Evolutionary conservation across 139 green algal species (phyloP), one percentile per base, ranked within the genome.

Genomic region (Coelastrella sp.): DNA sequence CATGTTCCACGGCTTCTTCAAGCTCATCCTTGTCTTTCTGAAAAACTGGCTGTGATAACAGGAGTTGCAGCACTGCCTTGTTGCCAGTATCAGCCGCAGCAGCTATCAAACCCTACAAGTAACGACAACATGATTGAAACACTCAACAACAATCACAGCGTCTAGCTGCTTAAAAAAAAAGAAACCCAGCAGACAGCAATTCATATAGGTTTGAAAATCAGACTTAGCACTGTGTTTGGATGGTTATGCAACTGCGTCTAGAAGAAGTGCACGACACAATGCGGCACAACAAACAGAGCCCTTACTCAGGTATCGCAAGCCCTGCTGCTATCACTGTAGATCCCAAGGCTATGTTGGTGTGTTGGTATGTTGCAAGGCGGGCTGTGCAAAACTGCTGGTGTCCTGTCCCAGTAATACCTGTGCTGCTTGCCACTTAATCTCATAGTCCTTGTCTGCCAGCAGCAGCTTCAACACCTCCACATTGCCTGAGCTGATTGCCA

Each of bases 321-420:
- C n/a, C n/a, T n/a, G n/a, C n/a, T n/a, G n/a, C n/a, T n/a, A n/a
- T n/a, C n/a, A n/a, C n/a, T n/a, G n/a, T n/a, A n/a, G n/a, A n/a
- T n/a, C n/a, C n/a, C n/a, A n/a, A n/a, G n/a, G n/a, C n/a, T n/a
- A n/a, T n/a, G n/a, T n/a, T n/a, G n/a, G n/a, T n/a, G n/a, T n/a
- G n/a, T n/a, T n/a, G n/a, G n/a, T n/a, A n/a, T n/a, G n/a, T n/a
- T n/a, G n/a, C n/a, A n/a, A n/a, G n/a, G n/a, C n/a, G n/a, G n/a
- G n/a, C n/a, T n/a, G n/a, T n/a, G n/a, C n/a, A n/a, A n/a, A n/a
- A n/a, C n/a, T n/a, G n/a, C n/a, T n/a, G n/a, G n/a, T n/a, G n/a
- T n/a, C n/a, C n/a, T n/a, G n/a, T n/a, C n/a, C n/a, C 71, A 68
- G 68, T 89, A 68, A 60, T 68, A 83, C 85, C 85, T 89, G 85